Evolutionary conservation across 2,329 filamentous ascomycete genomes (phyloP), one percentile per base, ranked within the genome.

Genomic region (Trichothecium sympodiale): DNA sequence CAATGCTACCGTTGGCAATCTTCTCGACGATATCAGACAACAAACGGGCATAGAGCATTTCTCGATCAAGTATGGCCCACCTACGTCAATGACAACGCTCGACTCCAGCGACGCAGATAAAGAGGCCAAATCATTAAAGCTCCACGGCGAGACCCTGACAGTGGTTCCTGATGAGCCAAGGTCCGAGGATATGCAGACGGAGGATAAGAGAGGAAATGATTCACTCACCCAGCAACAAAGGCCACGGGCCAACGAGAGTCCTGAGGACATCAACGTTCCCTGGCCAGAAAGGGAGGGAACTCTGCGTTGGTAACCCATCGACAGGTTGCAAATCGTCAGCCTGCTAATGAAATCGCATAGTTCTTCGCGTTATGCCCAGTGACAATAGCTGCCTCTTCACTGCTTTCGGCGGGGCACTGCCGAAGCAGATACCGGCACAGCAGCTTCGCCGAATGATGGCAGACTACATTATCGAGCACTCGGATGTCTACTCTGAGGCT

Each of bases 381-480:
- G 89, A 96, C 57, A 95, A 95, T 58, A 86, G 80, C 39, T 96
- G 89, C 60, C 77, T 96, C 50, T 96, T 95, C 59, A 83, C 87
- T 18, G 88, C 89, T 0, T 78, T 96, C 32, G 83, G 84, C 13
- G 82, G 80, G 36, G 83, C 83, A 3, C 69, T 94, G n/a, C 74
- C 85, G 33, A 71, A 62, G 17, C 56, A 62, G 14, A 57, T 65
- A 33, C 55, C 60, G n/a, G 60, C 61, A 6, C 51, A 57, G 8
- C 49, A 83, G 48, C 67, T 95, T 14, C 78, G 88, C 37, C 77
- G 73, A 12, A 69, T 94, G 42, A 79, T 94, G 15, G 86, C 84
- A 2, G 74, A 82, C 35, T 76, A 77, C 33, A 95, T 96, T 40
- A 77, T 83, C 45, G 64, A 69, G 14, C 73, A 93, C 35, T 77